Base-by-base conservation (phyloP, 345 rosid genomes). In the Alliaria petiolata region DNA sequence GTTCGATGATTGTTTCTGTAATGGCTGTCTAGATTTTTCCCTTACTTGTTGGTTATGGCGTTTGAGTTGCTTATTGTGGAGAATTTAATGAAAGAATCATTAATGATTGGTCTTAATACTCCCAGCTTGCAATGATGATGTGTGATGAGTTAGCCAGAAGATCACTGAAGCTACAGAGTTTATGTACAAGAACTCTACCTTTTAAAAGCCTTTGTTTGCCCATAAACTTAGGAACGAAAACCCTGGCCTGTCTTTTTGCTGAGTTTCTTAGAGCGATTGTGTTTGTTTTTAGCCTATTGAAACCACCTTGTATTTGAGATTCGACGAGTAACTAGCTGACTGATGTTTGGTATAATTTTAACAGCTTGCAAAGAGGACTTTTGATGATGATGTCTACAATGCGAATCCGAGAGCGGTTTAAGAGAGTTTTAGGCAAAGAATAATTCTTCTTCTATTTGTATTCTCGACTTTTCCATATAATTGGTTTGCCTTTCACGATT, bases 51-150 rank as follows among this genome's bases (percentile, higher is more conserved):
- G n/a, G n/a, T n/a, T n/a, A n/a, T n/a, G n/a, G n/a, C n/a, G n/a
- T n/a, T 71, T 43, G 43, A 76, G 72, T 57, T 46, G 65, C 64
- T 71, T 35, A 68, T 60, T 22, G 38, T 38, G 45, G 78, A 35
- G 19, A 65, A 26, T 68, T 47, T 67, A 55, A 82, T 53, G 54
- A 47, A 44, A 51, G 61, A 56, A 52, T 72, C 77, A 60, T 62
- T 76, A 84, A 87, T 86, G 84, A 86, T 84, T 72, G 65, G 76
- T 83, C 83, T 81, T 79, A 22, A 67, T 84, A 64, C 71, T 83
- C 74, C 76, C 90, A 88, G 92, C 92, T 90, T 86, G 91, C 92
- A 90, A 85, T 81, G 93, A 88, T 84, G 93, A 88, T 84, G 92
- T 88, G 97, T 88, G 90, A 87, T 84, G 87, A 79, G 74, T 85